A percentile compares a stretch with the other conserved stretches of the same genome.
phyloP scores from a whole-genome alignment of 208 protist species.

The Porcisia hertigi region DNA sequence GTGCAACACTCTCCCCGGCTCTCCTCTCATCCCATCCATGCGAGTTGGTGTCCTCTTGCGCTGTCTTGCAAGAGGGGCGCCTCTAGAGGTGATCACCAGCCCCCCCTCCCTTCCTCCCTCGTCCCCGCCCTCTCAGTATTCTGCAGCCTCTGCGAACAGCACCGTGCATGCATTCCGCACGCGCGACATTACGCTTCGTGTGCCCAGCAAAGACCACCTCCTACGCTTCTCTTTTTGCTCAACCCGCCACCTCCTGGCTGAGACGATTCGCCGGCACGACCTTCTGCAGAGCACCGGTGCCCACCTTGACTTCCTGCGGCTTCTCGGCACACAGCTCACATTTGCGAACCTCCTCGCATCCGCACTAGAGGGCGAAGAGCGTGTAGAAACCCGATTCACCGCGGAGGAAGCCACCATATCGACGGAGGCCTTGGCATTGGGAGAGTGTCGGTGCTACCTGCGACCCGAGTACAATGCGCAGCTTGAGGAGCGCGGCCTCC shows the following conservation, averaged over 20 bases:
- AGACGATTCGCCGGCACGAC: slow-evolving; percentile 63
- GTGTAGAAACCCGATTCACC: slow-evolving; percentile 60
- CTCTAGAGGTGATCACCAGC: neutral
- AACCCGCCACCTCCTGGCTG: slow-evolving; percentile 43
- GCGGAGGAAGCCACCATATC: slow-evolving; percentile 56
- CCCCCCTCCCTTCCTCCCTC: neutral
- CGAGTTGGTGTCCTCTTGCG: neutral
- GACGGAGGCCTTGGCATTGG: slow-evolving; percentile 68
- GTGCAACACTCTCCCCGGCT: neutral
- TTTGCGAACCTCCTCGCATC: slow-evolving; percentile 74
- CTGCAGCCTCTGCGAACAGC: slow-evolving; percentile 5
- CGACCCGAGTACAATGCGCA: slow-evolving; percentile 37
- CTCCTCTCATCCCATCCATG: neutral
- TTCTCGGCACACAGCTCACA: slow-evolving; percentile 66
- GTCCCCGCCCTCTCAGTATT: neutral
- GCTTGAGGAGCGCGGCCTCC: slow-evolving; percentile 20
- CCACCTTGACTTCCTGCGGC: slow-evolving; percentile 46
- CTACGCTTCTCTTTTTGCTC: slow-evolving; percentile 56
- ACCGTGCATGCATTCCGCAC: slow-evolving; percentile 45
- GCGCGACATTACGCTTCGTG: slow-evolving; percentile 67
- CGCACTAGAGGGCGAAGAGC: slow-evolving; percentile 70
- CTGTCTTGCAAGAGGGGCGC: neutral
- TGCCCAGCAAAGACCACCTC: slow-evolving; percentile 45
- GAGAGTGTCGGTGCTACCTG: slow-evolving; percentile 72
- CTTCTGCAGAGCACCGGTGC: slow-evolving; percentile 36